Percentiles rank a stretch among this genome's conserved stretches.
phyloP scores from a whole-genome alignment of 805 yeast genomes.

The Helenozyma baotianmanensis region DNA sequence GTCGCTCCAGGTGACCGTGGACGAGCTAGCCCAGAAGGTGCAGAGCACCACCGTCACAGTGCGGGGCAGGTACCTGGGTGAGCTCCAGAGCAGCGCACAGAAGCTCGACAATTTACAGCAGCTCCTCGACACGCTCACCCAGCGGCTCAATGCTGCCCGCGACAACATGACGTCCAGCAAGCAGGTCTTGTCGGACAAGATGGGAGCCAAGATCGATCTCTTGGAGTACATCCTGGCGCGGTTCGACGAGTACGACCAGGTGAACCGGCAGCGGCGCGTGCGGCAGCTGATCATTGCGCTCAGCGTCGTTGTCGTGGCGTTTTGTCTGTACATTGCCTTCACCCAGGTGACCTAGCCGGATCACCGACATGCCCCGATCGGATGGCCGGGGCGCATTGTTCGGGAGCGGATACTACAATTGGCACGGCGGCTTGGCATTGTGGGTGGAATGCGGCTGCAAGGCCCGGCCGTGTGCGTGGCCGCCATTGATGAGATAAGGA shows the following conservation, averaged over 20 bases:
- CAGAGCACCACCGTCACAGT: conserved; percentile 14
- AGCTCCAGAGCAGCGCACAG: conserved; percentile 23
- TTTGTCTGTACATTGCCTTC: conserved; percentile 11
- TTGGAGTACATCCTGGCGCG: conserved; percentile 28
- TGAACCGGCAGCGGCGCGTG: conserved; percentile 23
- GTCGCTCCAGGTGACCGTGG: conserved; percentile 15
- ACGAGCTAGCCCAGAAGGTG: conserved; percentile 18
- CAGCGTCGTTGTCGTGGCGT: conserved; percentile 15
- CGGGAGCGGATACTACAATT: too few relatives aligned
- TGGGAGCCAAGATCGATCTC: conserved; percentile 25
- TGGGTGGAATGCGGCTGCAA: too few relatives aligned
- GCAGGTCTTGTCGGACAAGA: conserved; percentile 19
- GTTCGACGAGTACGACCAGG: conserved; percentile 24
- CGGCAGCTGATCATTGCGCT: conserved; percentile 23
- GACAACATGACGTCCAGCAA: conserved; percentile 22
- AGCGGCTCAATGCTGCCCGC: conserved; percentile 22
- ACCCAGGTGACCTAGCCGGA: background rate
- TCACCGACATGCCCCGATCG: too few relatives aligned
- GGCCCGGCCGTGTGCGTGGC: too few relatives aligned
- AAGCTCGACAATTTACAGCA: conserved; percentile 25
- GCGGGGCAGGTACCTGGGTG: conserved; percentile 18
- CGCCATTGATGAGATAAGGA: too few relatives aligned
- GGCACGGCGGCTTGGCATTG: too few relatives aligned
- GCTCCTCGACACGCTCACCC: conserved; percentile 22
- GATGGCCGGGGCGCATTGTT: too few relatives aligned